Evolutionary conservation across 768 basidiomycete genomes (phyloP).

Genomic region (Suillus ampliporus): DNA sequence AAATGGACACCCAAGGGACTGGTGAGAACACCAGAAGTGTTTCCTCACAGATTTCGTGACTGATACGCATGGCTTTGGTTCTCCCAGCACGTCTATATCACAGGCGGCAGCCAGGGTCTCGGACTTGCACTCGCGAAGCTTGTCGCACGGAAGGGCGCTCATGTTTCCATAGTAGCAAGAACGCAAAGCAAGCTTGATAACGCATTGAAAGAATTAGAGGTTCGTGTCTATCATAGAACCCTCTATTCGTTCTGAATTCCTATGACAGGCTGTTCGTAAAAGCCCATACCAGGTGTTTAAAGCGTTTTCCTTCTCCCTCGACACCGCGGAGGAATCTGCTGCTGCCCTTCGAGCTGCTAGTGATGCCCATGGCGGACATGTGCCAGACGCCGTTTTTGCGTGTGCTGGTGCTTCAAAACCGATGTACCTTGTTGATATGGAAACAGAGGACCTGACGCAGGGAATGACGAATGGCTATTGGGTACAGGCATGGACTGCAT

Average conservation of each 20-base stretch:
- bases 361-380: slow-evolving; percentile 53
- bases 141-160: slow-evolving; percentile 70
- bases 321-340: slow-evolving; percentile 54
- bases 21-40: background rate
- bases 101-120: slow-evolving; percentile 83
- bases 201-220: slow-evolving; percentile 70
- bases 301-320: slow-evolving; percentile 69
- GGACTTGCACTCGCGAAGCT: slow-evolving; percentile 75
- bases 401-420: slow-evolving; percentile 81
- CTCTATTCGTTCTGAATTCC: background rate
- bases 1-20: slow-evolving; percentile 34
- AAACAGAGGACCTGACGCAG: slow-evolving; percentile 56
- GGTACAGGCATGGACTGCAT: slow-evolving; percentile 48
- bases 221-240: slow-evolving; percentile 34
- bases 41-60: background rate
- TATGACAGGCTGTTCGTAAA: slow-evolving; percentile 54
- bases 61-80: background rate
- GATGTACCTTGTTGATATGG: slow-evolving; percentile 75
- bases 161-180: slow-evolving; percentile 86
- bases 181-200: slow-evolving; percentile 64
- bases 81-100: slow-evolving; percentile 79
- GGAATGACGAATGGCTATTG: slow-evolving; percentile 63
- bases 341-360: slow-evolving; percentile 69
- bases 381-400: slow-evolving; percentile 78
- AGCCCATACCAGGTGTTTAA: slow-evolving; percentile 64